A percentile compares a stretch with the other conserved stretches of the same genome.
Conservation (phyloP, 192 early-diverging fungal species). For the Coemansia sp. region DNA sequence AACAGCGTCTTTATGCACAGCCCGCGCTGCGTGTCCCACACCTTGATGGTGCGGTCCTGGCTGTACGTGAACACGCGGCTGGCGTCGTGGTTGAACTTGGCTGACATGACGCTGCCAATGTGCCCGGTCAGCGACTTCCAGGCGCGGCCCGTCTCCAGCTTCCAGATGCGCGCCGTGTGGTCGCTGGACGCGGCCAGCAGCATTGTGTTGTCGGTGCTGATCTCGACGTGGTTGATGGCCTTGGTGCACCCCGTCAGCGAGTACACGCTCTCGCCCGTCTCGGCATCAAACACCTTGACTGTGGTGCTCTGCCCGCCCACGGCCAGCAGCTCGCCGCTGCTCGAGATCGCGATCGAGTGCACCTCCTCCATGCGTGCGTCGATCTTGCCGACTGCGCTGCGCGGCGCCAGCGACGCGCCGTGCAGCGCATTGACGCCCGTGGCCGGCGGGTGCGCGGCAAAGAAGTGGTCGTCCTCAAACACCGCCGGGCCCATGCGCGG, state of each 20-base stretch:
- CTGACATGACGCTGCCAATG: slow-evolving; percentile 88
- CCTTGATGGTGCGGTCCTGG: slow-evolving; percentile 93
- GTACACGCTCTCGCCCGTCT: slow-evolving; percentile 60
- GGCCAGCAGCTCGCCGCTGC: slow-evolving; percentile 67
- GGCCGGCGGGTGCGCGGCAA: slow-evolving; percentile 21
- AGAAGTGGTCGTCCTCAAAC: slow-evolving; percentile 41
- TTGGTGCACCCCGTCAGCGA: slow-evolving; percentile 81
- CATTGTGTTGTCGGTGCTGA: slow-evolving; percentile 43
- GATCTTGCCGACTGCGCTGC: slow-evolving; percentile 39
- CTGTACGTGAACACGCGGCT: slow-evolving; percentile 87
- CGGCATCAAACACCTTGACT: slow-evolving; percentile 74
- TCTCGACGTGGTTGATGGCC: slow-evolving; percentile 75
- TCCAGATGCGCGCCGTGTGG: slow-evolving; percentile 86
- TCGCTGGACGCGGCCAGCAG: slow-evolving; percentile 82
- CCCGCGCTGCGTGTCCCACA: slow-evolving; percentile 91
- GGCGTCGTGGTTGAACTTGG: slow-evolving; percentile 78
- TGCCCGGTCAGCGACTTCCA: slow-evolving; percentile 94
- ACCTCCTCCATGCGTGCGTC: slow-evolving; percentile 64
- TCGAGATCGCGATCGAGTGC: slow-evolving; percentile 72
- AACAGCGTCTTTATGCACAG: slow-evolving; percentile 91
- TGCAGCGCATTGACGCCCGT: slow-evolving; percentile 6
- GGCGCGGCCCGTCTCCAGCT: slow-evolving; percentile 70
- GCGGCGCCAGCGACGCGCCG: slow-evolving; percentile 40
- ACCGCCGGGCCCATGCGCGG: slow-evolving; percentile 19
- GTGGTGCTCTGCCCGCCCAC: slow-evolving; percentile 81